Conservation (phyloP, 1,139 yeast species). For the Suhomyces bribrorum region DNA sequence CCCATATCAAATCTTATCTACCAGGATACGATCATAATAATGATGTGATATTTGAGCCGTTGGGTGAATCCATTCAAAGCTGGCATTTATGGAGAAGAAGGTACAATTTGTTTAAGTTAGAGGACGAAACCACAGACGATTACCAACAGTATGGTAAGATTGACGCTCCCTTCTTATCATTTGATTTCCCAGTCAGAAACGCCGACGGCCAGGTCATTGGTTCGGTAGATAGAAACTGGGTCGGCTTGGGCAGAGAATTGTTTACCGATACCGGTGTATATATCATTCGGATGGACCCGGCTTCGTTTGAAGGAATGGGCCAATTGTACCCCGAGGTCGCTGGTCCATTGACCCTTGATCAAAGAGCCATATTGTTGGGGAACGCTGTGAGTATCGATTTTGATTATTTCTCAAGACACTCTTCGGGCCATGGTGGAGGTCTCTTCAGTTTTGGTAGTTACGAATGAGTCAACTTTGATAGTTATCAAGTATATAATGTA, state of each 20-base stretch:
- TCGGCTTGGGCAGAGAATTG: slow-evolving; percentile 87
- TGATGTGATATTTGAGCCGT: slow-evolving; percentile 44
- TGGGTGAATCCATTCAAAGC: slow-evolving; percentile 87
- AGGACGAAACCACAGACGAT: slow-evolving; percentile 45
- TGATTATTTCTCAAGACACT: slow-evolving; percentile 91
- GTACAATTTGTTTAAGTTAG: slow-evolving; percentile 70
- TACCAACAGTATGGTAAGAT: slow-evolving; percentile 78
- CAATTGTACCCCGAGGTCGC: slow-evolving; percentile 41
- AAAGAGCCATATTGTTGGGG: slow-evolving; percentile 82
- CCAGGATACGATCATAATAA: slow-evolving; percentile 52
- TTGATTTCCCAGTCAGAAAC: slow-evolving; percentile 77
- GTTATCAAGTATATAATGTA: too few relatives aligned
- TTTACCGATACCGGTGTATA: slow-evolving; percentile 95
- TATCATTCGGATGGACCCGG: slow-evolving; percentile 79
- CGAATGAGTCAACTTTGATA: slow-evolving; percentile 18
- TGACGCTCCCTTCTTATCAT: slow-evolving; percentile 84
- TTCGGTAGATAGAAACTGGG: slow-evolving; percentile 90
- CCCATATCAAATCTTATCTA: slow-evolving; percentile 73
- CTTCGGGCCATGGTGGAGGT: slow-evolving; percentile 53
- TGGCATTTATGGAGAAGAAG: slow-evolving; percentile 95
- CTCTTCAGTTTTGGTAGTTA: slow-evolving; percentile 33
- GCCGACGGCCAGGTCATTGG: slow-evolving; percentile 62
- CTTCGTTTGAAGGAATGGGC: slow-evolving; percentile 53
- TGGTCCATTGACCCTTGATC: slow-evolving; percentile 65
- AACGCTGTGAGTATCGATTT: slow-evolving; percentile 91